Evolutionary conservation across 805 yeast genomes (phyloP), one percentile per base, ranked within the genome.

Genomic region (Sugiyamaella americana): DNA sequence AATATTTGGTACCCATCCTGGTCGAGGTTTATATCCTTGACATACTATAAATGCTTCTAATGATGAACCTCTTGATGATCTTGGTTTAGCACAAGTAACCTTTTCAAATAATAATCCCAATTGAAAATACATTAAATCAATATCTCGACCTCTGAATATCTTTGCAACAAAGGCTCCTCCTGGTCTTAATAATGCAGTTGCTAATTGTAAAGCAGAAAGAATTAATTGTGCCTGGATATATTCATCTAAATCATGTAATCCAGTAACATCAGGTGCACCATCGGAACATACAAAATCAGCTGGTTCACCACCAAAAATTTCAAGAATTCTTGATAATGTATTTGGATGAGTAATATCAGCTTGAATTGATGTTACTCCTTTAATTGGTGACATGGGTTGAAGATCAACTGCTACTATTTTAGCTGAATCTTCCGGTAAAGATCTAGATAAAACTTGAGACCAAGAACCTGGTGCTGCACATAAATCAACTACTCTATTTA

Each of bases 381-480:
- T 80, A n/a, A 93, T 85, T 1, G 98, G 98, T 0, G 95, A 81
- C 95, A 93, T 93, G 4, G 98, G 97, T 62, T 93, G 98, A 46
- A 93, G 71, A 64, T 93, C 98, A 1, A 93, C 98, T 0, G 97
- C 87, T 5, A 93, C 94, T 38, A 93, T 87, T 58, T 82, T 85
- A 35, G 86, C 79, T 6, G 59, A 55, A 5, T 58, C 64, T 64
- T 13, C 54, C 54, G 36, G 55, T 54, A 43, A 53, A 58, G 82
- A 81, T 55, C 86, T 67, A 26, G 93, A 82, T 11, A 93, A 74
- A 0, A 93, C 98, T 63, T 93, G 98, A 1, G 95, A 85, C 98
- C 98, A 93, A 2, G 97, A 88, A 1, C 97, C 96, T 0, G 97
- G 97, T 3, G 98, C 98, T 32, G 98, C 98, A 73, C 98, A 93